Base-by-base conservation (phyloP, 83 land plant genomes). In the Diphasiastrum complanatum region DNA sequence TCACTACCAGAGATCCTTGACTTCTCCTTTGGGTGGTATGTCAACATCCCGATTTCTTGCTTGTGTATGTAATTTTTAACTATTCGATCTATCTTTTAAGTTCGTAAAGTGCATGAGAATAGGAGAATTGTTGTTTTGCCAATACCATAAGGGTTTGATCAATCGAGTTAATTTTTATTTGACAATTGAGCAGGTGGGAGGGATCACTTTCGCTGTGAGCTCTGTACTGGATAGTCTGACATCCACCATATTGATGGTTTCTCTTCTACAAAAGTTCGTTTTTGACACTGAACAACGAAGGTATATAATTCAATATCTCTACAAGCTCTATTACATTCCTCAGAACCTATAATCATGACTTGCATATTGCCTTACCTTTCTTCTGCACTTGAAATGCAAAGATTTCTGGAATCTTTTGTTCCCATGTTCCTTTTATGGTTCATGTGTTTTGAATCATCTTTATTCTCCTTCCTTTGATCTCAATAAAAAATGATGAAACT, bases 231-330 rank as follows among this genome's bases (percentile, higher is more conserved):
- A 93, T 78, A 93, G 89, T 67, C 62, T 93, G 76, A 93, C 99
- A 33, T 80, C 96, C 8, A 93, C 99, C 22, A 93, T 93, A 64
- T 82, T 93, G 33, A 93, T 93, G 99, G 96, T 93, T 4, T 93
- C 99, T 0, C 73, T 93, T 34, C 65, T 93, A 72, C 72, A 89
- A 51, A 93, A 93, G 65, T 78, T 93, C 61, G 84, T 85, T 16
- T 85, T 81, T 26, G 83, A 83, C 33, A 81, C 84, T 50, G 89
- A 89, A 52, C 89, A 75, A 62, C 81, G 99, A 69, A 93, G 79
- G 99, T 93, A 79, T 37, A 72, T 50, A n/a, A n/a, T n/a, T n/a
- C n/a, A n/a, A n/a, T 18, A 40, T 8, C 43, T 48, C 18, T 18
- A 6, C 6, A 24, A 48, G 6, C 23, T 48, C 18, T 48, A 18